Base-by-base conservation (phyloP, 2,329 filamentous ascomycete genomes). In the Cucurbitaria berberidis region DNA sequence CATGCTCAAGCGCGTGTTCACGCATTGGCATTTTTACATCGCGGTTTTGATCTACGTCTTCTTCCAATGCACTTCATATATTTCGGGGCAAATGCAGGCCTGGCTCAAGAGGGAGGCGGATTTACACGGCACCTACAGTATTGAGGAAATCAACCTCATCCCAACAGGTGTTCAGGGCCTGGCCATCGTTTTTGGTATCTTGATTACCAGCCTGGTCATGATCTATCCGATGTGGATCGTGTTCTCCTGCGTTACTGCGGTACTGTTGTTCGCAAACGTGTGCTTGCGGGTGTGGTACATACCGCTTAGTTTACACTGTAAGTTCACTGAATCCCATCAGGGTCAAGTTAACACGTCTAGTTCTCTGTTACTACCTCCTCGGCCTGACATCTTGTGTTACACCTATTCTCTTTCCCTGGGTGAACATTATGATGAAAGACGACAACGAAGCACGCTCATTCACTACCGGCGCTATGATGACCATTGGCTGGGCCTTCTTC, bases 211-310 rank as follows among this genome's bases (percentile, higher is more conserved):
- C 0, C 57, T 82, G 13, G 79, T 79, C 3, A 74, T 78, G 18
- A 80, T 81, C 1, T 81, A 81, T 45, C 78, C 79, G 0, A 67
- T 76, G 7, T 81, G 79, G 79, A 61, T 70, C 1, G 76, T 81
- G 1, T 81, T 78, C 48, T 75, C 74, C 0, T 58, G 74, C 3
- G 72, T 74, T 2, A 73, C 72, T 0, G 42, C 51, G 0, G 70
- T 73, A 7, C 70, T 74, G 22, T 55, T 78, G 6, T 79, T 81
- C 32, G 77, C 77, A 0, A 70, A 71, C 2, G 62, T 79, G 11
- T 79, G 77, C 59, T 76, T 81, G 74, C 74, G 77, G 3, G 62
- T 80, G 11, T 81, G 79, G 79, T 66, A 74, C 16, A 79, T 81
- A 15, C 79, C 80, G 0, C 76, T 68, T 0, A 72, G 65, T 0